These are phyloP conservation scores for Russula virescens DNA, from an alignment of 768 basidiomycete genomes.

Conservation along the genomic window DNA sequence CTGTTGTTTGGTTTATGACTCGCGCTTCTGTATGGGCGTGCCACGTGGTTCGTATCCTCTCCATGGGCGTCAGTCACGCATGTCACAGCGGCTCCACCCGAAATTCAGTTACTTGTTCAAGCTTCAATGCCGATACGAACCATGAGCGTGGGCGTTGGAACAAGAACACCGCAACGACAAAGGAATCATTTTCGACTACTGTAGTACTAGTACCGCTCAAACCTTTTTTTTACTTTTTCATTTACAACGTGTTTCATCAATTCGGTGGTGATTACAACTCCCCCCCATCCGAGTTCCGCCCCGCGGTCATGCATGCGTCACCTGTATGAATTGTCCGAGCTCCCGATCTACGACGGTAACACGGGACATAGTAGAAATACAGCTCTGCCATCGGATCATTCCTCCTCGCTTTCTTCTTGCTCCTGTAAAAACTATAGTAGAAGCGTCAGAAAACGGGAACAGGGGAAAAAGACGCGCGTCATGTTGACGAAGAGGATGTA, in stretches of 20 bases:
- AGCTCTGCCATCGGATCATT: constrained; percentile 37
- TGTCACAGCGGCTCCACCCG: not conserved
- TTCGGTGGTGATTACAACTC: not conserved
- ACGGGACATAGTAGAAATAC: constrained; percentile 17
- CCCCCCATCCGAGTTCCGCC: not conserved
- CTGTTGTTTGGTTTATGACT: not conserved
- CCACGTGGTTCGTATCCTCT: no score
- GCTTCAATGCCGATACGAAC: no score
- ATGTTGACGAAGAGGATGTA: constrained; percentile 24
- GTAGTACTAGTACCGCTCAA: no score
- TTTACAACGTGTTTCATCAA: not conserved
- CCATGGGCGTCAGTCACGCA: not conserved
- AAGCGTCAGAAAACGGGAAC: not conserved
- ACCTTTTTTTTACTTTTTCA: not conserved
- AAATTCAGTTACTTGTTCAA: no score
- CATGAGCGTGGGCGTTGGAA: no score
- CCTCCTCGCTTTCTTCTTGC: constrained; percentile 75
- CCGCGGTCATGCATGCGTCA: not conserved
- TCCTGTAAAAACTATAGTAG: constrained; percentile 75
- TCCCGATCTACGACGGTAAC: constrained; percentile 3
- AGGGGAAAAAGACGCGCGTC: not conserved
- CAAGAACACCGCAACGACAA: no score
- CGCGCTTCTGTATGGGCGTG: not conserved
- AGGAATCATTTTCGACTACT: no score
- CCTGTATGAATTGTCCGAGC: not conserved